Evolutionary conservation across 176 grass and related monocot genomes (phyloP).

Genomic region (Alloteropsis semialata): DNA sequence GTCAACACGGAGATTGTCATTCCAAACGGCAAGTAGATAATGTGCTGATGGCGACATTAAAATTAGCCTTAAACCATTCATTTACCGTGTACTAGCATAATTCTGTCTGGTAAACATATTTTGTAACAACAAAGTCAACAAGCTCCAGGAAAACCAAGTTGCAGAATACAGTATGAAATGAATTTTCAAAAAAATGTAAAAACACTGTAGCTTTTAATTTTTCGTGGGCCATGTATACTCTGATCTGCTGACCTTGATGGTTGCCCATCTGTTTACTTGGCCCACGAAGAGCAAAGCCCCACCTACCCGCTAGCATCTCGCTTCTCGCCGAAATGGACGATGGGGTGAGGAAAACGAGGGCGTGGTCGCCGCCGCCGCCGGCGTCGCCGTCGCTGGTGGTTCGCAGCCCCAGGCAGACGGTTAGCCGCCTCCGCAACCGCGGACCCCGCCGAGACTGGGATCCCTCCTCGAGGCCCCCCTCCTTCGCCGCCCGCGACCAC

Average conservation of each 20-base stretch:
- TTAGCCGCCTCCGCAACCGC: slow-evolving; percentile 60
- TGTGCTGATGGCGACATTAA: too few species aligned
- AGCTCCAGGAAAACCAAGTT: too few species aligned
- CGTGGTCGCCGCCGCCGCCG: slow-evolving; percentile 14
- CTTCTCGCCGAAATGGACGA: not conserved
- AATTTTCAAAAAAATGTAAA: too few species aligned
- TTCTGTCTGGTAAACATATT: too few species aligned
- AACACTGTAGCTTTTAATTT: too few species aligned
- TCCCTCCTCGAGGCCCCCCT: not conserved
- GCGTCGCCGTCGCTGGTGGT: slow-evolving; percentile 63
- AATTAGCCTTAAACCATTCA: too few species aligned
- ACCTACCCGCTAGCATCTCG: not conserved
- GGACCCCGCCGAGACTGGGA: not conserved
- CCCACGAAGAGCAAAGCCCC: not conserved
- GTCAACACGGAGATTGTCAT: too few species aligned
- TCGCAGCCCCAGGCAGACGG: slow-evolving; percentile 60
- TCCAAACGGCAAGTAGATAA: too few species aligned
- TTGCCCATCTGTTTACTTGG: not conserved
- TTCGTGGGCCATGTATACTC: too few species aligned
- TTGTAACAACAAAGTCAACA: too few species aligned
- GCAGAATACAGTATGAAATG: too few species aligned
- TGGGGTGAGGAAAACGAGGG: not conserved
- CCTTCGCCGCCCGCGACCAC: not conserved
- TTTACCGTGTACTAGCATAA: too few species aligned
- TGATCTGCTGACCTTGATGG: not conserved